Percentiles rank a stretch among this genome's conserved stretches.
Conservation (phyloP, 1,139 yeast species). For the Blastobotrys persicus region DNA sequence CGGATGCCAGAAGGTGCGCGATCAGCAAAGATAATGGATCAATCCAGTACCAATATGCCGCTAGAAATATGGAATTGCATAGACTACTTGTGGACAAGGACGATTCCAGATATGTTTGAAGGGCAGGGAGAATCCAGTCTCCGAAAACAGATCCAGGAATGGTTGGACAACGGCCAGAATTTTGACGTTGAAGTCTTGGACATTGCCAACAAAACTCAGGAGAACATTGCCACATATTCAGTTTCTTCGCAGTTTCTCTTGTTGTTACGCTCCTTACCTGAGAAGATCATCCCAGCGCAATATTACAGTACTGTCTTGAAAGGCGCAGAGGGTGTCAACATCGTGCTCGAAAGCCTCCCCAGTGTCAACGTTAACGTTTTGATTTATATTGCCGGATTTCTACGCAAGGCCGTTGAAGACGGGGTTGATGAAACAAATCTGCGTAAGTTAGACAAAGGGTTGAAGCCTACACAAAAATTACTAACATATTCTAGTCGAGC, state of each 20-base stretch:
- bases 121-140: constrained; percentile 31
- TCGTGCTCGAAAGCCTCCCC: constrained; percentile 41
- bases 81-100: constrained; percentile 36
- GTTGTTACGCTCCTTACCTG: constrained; percentile 40
- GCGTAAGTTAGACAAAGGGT: too few species aligned
- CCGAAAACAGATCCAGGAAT: constrained; percentile 34
- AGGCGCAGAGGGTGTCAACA: constrained; percentile 29
- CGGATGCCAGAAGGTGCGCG: constrained; percentile 34
- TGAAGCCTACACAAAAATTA: too few species aligned
- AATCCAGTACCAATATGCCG: constrained; percentile 31
- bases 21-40: constrained; percentile 22
- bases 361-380: constrained; percentile 43
- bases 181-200: constrained; percentile 36
- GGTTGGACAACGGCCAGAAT: constrained; percentile 38
- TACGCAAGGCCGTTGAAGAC: constrained; percentile 34
- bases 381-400: constrained; percentile 41
- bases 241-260: constrained; percentile 37
- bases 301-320: constrained; percentile 31
- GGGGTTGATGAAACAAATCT: constrained; percentile 19
- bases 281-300: constrained; percentile 42
- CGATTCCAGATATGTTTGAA: constrained; percentile 22
- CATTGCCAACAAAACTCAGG: constrained; percentile 28
- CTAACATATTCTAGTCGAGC: constrained; percentile 19
- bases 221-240: constrained; percentile 31
- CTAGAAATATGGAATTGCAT: constrained; percentile 38